Conservation (phyloP, 2,329 filamentous ascomycete species). For the Curvularia sp. region DNA sequence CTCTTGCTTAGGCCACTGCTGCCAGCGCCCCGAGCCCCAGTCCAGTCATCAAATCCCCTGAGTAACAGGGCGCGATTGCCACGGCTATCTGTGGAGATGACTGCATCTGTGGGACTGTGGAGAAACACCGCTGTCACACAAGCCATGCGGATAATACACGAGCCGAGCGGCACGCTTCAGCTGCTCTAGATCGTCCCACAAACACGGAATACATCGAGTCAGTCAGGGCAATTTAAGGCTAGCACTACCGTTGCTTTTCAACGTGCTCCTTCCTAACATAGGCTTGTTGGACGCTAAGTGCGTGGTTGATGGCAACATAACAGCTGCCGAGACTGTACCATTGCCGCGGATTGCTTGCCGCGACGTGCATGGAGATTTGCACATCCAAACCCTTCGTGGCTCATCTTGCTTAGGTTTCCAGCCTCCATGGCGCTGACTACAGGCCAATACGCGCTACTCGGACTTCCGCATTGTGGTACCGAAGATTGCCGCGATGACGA, state of each 20-base stretch:
- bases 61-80: background rate
- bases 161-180: background rate
- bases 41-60: background rate
- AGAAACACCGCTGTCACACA: constrained; percentile 12
- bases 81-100: background rate
- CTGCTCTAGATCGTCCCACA: background rate
- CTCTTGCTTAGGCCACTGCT: background rate
- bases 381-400: background rate
- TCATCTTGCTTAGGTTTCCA: background rate
- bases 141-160: background rate
- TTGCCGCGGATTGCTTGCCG: background rate
- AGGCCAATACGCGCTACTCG: background rate
- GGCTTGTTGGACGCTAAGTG: background rate
- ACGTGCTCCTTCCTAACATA: background rate
- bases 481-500: background rate
- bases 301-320: background rate
- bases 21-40: background rate
- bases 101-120: constrained; percentile 13
- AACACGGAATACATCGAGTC: background rate
- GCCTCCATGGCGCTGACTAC: background rate
- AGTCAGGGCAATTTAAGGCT: background rate
- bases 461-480: background rate
- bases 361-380: background rate
- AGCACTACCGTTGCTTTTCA: background rate
- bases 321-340: background rate